Conservation (phyloP, 2,329 filamentous ascomycete species). For the Phialophora verrucosa region DNA sequence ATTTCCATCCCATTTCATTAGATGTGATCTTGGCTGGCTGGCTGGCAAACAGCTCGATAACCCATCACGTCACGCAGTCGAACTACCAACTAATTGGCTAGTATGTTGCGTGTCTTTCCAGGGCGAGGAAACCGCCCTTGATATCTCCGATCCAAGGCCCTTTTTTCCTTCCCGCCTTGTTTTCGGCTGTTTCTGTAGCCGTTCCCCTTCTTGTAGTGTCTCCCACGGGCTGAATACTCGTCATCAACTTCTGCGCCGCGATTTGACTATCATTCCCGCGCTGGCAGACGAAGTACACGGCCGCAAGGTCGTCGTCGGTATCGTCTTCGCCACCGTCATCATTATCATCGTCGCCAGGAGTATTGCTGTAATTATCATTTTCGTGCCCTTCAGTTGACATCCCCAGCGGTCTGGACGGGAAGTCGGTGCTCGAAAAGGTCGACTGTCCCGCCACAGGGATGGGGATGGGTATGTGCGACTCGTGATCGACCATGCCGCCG, state of each 20-base stretch:
- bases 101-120: constrained; percentile 28
- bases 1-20: background rate
- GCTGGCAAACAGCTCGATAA: background rate
- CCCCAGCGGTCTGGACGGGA: background rate
- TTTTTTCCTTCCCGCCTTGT: constrained; percentile 5
- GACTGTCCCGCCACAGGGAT: background rate
- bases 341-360: background rate
- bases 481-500: constrained; percentile 25
- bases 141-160: constrained; percentile 38
- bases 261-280: constrained; percentile 58
- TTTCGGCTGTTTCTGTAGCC: background rate
- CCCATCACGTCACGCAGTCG: too few species aligned
- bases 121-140: constrained; percentile 35
- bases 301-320: background rate
- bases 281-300: constrained; percentile 54
- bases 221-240: background rate
- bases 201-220: constrained; percentile 36
- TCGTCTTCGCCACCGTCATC: background rate
- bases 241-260: constrained; percentile 51
- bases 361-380: background rate
- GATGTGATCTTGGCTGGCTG: background rate
- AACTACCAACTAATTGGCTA: background rate
- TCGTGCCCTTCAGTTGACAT: too few species aligned
- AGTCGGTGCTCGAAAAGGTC: background rate
- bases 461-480: constrained; percentile 13